Evolutionary conservation across 1,284 basidiomycete genomes (phyloP).

Genomic region (Mixia osmundae): DNA sequence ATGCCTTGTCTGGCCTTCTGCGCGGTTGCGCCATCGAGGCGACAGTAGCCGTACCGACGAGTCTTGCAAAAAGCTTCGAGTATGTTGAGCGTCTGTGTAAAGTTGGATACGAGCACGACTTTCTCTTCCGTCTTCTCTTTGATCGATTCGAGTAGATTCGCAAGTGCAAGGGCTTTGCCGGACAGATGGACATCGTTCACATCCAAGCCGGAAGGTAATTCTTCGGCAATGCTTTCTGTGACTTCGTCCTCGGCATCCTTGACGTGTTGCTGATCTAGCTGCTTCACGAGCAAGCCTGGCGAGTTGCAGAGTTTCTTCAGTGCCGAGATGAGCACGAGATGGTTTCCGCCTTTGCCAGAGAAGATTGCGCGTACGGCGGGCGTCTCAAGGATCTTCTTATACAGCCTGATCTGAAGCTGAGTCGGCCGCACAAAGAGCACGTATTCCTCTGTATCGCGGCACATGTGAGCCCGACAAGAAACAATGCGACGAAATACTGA

Average conservation of each 20-base stretch:
- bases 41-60: conserved; percentile 49
- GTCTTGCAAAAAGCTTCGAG: conserved; percentile 64
- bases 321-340: conserved; percentile 18
- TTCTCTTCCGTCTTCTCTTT: conserved; percentile 59
- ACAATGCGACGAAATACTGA: conserved; percentile 24
- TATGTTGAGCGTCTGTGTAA: conserved; percentile 58
- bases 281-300: conserved; percentile 61
- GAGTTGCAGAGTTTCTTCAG: conserved; percentile 76
- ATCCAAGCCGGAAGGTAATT: conserved; percentile 39
- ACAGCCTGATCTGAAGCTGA: conserved; percentile 52
- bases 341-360: conserved; percentile 8
- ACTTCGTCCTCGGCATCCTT: conserved; percentile 18
- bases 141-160: conserved; percentile 43
- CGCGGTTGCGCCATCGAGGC: conserved; percentile 48
- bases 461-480: background rate
- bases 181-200: conserved; percentile 30
- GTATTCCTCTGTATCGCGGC: conserved; percentile 52
- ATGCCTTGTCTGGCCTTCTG: conserved; percentile 51
- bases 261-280: conserved; percentile 11
- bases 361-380: conserved; percentile 14
- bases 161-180: conserved; percentile 64
- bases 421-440: conserved; percentile 76
- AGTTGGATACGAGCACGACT: conserved; percentile 40
- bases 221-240: conserved; percentile 32
- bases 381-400: conserved; percentile 33